Evolutionary conservation across 441 rosid genomes (phyloP).

Genomic region (Euphorbia celastroides): DNA sequence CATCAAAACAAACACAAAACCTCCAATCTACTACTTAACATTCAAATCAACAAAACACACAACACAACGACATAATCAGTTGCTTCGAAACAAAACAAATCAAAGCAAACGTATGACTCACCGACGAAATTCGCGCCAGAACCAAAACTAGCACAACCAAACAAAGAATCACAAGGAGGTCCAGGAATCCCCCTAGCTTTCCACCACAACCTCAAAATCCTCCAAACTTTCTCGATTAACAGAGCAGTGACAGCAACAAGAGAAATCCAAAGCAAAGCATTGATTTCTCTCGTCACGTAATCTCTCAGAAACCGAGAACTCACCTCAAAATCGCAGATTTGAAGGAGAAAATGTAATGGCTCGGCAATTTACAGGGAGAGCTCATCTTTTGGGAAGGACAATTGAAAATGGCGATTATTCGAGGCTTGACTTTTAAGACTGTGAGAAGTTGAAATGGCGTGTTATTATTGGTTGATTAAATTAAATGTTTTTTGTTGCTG

Average conservation of each 20-base stretch:
- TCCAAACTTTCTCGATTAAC: conserved; percentile 25
- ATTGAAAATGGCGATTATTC: neutral
- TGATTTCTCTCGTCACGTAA: conserved; percentile 45
- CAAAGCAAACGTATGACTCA: conserved; percentile 22
- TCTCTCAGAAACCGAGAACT: conserved; percentile 34
- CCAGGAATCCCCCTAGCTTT: conserved; percentile 43
- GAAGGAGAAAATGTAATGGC: neutral
- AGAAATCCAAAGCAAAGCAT: conserved; percentile 56
- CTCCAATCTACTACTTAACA: too few species aligned
- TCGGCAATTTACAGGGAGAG: neutral
- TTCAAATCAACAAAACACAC: neutral
- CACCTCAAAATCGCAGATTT: conserved; percentile 15
- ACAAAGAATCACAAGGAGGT: conserved; percentile 44
- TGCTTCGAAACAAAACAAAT: neutral
- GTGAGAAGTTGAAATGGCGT: neutral
- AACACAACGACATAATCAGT: neutral
- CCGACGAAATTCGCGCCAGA: conserved; percentile 41
- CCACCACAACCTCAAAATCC: conserved; percentile 37
- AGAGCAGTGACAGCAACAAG: conserved; percentile 34
- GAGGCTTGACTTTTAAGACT: neutral
- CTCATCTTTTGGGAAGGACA: neutral
- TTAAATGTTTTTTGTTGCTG: too few species aligned
- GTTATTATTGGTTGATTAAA: too few species aligned
- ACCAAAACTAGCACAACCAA: conserved; percentile 32
- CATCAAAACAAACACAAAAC: neutral